Conservation (phyloP, 1,139 yeast genomes). For the Scheffersomyces quercinus region DNA sequence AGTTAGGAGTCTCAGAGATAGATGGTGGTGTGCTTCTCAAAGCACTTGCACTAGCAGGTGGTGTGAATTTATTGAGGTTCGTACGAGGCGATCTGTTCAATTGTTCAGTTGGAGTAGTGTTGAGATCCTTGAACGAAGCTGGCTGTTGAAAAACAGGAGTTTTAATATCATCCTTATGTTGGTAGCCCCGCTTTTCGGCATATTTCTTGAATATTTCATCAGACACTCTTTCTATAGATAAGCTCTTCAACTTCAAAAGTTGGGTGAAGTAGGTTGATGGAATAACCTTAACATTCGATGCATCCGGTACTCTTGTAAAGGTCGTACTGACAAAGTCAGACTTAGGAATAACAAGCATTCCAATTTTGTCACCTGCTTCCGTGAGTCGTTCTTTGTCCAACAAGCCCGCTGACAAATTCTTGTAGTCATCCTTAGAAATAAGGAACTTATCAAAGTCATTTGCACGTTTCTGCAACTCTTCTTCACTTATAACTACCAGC, state of each 20-base stretch:
- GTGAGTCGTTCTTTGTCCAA: conserved; percentile 6
- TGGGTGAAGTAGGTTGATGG: conserved; percentile 66
- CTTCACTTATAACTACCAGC: conserved; percentile 17
- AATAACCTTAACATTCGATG: conserved; percentile 58
- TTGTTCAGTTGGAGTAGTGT: neutral
- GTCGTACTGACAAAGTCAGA: conserved; percentile 61
- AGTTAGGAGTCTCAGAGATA: neutral
- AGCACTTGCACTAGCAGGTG: conserved; percentile 14
- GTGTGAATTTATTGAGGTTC: conserved; percentile 11
- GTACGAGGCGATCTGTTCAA: conserved; percentile 3
- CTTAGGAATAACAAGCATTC: conserved; percentile 56
- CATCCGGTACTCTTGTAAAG: conserved; percentile 54
- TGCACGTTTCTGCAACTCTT: conserved; percentile 19
- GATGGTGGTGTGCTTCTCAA: conserved; percentile 16
- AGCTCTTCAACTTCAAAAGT: conserved; percentile 44
- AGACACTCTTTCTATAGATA: conserved; percentile 45
- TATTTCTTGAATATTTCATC: conserved; percentile 47
- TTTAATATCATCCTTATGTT: conserved; percentile 22
- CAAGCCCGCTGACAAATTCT: conserved; percentile 19
- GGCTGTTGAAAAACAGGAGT: conserved; percentile 16
- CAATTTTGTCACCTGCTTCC: conserved; percentile 28
- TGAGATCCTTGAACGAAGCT: conserved; percentile 9
- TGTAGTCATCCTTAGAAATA: conserved; percentile 39
- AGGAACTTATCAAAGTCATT: conserved; percentile 39
- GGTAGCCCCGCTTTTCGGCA: conserved; percentile 52